Evolutionary conservation across 371 early-diverging fungal species (phyloP).

Genomic region (Syncephalastrum racemosum): DNA sequence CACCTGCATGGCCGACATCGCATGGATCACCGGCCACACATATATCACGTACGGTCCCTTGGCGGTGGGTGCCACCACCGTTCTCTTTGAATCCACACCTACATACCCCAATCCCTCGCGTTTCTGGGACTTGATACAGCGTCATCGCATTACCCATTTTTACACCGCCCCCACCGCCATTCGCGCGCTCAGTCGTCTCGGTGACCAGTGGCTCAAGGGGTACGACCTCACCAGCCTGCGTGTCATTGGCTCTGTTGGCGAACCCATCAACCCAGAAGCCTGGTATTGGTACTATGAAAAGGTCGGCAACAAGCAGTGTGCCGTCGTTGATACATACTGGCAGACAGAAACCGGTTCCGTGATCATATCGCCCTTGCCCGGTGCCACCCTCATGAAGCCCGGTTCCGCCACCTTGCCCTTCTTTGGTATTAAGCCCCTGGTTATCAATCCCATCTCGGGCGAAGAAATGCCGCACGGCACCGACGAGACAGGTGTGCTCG

Average conservation of each 20-base stretch:
- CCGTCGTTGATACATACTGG: conserved; percentile 98
- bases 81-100: conserved; percentile 92
- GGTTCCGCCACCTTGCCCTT: conserved; percentile 97
- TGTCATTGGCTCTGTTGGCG: conserved; percentile 96
- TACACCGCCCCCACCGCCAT: conserved; percentile 99
- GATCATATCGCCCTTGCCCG: conserved; percentile 89
- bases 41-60: conserved; percentile 97
- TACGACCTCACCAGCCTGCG: conserved; percentile 80
- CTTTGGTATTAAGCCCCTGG: conserved; percentile 90
- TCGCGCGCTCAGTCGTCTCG: conserved; percentile 86
- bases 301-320: conserved; percentile 83
- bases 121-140: conserved; percentile 84
- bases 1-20: conserved; percentile 80
- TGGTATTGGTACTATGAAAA: conserved; percentile 95
- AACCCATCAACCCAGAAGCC: conserved; percentile 98
- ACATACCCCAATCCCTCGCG: conserved; percentile 82
- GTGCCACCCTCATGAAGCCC: conserved; percentile 86
- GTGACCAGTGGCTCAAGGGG: conserved; percentile 77
- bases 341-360: conserved; percentile 97
- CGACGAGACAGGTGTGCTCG: conserved; percentile 87
- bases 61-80: conserved; percentile 85
- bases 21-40: conserved; percentile 85
- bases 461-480: conserved; percentile 62
- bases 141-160: conserved; percentile 93
- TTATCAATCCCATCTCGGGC: conserved; percentile 86